Evolutionary conservation across 768 basidiomycete species (phyloP), one percentile per base, ranked within the genome.

Genomic region (Boletus subparvulus): DNA sequence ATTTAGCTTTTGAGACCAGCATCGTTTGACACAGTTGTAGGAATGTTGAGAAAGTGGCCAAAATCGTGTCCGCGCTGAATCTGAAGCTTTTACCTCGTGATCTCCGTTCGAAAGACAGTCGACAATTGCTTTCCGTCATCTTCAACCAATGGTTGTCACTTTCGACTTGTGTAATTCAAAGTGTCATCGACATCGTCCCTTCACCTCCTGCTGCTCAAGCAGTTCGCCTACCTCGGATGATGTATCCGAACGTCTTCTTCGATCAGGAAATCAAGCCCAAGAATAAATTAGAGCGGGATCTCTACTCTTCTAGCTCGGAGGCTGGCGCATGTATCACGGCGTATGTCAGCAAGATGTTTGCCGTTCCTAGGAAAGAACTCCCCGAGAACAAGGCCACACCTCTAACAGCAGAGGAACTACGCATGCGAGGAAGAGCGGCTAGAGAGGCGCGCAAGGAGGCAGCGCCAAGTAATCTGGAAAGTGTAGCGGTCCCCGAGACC

Each of bases 291-390:
- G 95, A 99, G 67, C 75, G 78, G 58, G 90, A 91, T 57, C 75
- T 98, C 16, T 98, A 87, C 73, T 70, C 81, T 0, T 91, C 94
- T 42, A 83, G 84, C 51, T 79, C 82, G 2, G 77, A 65, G 2
- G 61, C 80, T 2, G 77, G 79, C 7, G 86, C 88, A 0, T 83
- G 74, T 54, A 78, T 94, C 13, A 83, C 87, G 16, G 96, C 88
- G 7, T 97, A 94, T 71, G 90, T 98, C 46, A 96, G 92, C 80
- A 99, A 98, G 73, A 99, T 98, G 96, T 98, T 98, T 66, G 94
- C 94, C 1, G 88, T 98, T 0, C 74, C 85, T n/a, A 74, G 72
- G 21, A 83, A 83, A 53, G 89, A 94, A 47, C 75, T 99, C 24
- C 96, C 96, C 0, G 90, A 94, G 67, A 87, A 90, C 71, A 92